phyloP scores from a whole-genome alignment of 352 stramenopile genomes.

The Pythium pyrilobum region DNA sequence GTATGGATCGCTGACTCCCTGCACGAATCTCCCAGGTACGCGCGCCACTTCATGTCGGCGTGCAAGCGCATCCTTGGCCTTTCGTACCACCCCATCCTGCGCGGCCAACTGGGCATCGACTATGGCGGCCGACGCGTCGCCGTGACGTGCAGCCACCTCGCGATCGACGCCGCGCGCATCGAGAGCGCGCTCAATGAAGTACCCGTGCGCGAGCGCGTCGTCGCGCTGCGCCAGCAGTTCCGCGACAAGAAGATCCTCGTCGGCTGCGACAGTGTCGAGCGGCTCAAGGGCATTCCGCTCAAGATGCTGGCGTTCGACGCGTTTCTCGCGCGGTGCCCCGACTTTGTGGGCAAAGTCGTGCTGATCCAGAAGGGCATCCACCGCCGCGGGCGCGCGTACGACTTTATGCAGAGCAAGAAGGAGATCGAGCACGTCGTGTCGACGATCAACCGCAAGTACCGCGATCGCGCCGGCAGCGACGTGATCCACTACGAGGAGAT shows the following conservation, averaged over 20 bases:
- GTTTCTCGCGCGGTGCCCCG: slow-evolving; percentile 86
- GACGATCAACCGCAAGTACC: slow-evolving; percentile 91
- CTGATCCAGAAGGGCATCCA: slow-evolving; percentile 81
- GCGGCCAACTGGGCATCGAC: slow-evolving; percentile 91
- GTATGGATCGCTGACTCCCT: no score
- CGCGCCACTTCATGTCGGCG: slow-evolving; percentile 88
- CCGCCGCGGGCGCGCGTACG: slow-evolving; percentile 80
- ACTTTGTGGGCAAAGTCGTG: slow-evolving; percentile 80
- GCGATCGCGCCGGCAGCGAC: slow-evolving; percentile 33
- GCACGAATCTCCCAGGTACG: slow-evolving; percentile 32
- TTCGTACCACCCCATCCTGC: slow-evolving; percentile 89
- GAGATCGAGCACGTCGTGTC: slow-evolving; percentile 89
- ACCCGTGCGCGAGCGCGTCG: slow-evolving; percentile 45
- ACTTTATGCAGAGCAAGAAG: slow-evolving; percentile 93
- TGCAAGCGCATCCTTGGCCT: slow-evolving; percentile 93
- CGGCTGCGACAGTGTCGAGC: slow-evolving; percentile 93
- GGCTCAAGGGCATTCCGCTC: slow-evolving; percentile 94
- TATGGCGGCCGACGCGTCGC: slow-evolving; percentile 92
- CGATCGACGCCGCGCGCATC: slow-evolving; percentile 53
- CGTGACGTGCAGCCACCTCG: slow-evolving; percentile 94
- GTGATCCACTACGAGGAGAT: slow-evolving; percentile 79
- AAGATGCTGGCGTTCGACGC: slow-evolving; percentile 96
- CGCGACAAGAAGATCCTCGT: slow-evolving; percentile 85
- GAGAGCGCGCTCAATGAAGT: slow-evolving; percentile 39
- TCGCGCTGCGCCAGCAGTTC: slow-evolving; percentile 56